These are phyloP conservation scores for Podosphaera aphanis DNA, from an alignment of 2,329 filamentous ascomycete genomes.

Conservation along the genomic window DNA sequence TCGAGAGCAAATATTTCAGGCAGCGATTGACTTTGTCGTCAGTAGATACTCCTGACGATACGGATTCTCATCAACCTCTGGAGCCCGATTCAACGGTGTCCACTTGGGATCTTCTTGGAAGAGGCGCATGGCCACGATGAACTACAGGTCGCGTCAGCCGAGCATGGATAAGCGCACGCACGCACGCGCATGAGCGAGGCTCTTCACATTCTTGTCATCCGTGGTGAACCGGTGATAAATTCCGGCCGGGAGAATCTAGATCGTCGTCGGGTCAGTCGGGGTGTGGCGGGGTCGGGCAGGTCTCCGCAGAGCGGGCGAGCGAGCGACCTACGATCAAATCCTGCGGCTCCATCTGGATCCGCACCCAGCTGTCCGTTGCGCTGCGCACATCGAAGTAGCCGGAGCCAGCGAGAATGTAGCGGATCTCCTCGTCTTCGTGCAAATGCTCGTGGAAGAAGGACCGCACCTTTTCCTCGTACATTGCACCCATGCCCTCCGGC, in stretches of 20 bases:
- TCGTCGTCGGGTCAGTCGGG: neutral
- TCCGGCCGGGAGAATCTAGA: constrained; percentile 57
- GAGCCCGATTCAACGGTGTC: constrained; percentile 69
- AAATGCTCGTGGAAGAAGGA: constrained; percentile 86
- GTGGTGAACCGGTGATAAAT: constrained; percentile 98
- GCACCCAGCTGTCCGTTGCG: constrained; percentile 66
- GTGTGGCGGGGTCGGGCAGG: no score
- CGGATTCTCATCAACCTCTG: constrained; percentile 54
- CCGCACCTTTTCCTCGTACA: constrained; percentile 86
- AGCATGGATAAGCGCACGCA: neutral
- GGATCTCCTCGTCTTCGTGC: constrained; percentile 95
- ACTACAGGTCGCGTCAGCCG: constrained; percentile 28
- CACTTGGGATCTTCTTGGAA: constrained; percentile 98
- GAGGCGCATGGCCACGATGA: constrained; percentile 81
- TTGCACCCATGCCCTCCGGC: constrained; percentile 58
- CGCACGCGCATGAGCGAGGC: no score
- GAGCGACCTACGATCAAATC: constrained; percentile 53
- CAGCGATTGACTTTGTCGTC: neutral
- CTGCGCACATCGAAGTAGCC: constrained; percentile 87
- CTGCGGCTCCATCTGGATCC: constrained; percentile 60
- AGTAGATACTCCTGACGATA: constrained; percentile 56
- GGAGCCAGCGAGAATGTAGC: constrained; percentile 70
- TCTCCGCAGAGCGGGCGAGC: neutral
- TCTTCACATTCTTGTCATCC: constrained; percentile 64
- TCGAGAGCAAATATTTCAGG: neutral